Conservation (phyloP, 805 yeast genomes). For the Starmerella vaccinii region DNA sequence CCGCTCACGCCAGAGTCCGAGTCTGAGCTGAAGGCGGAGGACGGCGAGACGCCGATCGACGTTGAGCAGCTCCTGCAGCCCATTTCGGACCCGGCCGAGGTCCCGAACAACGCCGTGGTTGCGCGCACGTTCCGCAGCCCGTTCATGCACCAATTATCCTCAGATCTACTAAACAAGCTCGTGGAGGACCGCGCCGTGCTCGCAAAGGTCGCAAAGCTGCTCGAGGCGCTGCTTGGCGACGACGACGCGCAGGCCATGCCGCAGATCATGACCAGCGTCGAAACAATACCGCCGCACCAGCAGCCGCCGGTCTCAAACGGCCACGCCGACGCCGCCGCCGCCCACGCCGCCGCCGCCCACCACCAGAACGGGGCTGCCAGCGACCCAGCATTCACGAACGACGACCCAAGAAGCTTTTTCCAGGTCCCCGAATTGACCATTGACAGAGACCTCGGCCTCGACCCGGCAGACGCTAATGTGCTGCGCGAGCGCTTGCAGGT, state of each 20-base stretch:
- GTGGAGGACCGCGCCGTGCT: slow-evolving; percentile 73
- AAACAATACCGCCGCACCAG: slow-evolving; percentile 8
- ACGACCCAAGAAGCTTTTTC: slow-evolving; percentile 37
- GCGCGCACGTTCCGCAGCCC: slow-evolving; percentile 52
- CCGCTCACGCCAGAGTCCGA: slow-evolving; percentile 24
- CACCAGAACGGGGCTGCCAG: neutral
- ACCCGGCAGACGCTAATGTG: slow-evolving; percentile 52
- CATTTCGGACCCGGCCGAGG: slow-evolving; percentile 67
- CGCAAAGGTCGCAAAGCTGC: slow-evolving; percentile 56
- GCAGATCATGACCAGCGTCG: slow-evolving; percentile 13
- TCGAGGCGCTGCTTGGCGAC: slow-evolving; percentile 79
- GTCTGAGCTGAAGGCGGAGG: slow-evolving; percentile 32
- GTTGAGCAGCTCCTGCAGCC: slow-evolving; percentile 45
- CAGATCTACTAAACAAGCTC: slow-evolving; percentile 63
- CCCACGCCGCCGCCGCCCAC: neutral
- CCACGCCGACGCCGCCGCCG: neutral
- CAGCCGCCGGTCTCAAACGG: slow-evolving; percentile 16
- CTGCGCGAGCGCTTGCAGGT: slow-evolving; percentile 66
- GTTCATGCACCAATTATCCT: slow-evolving; percentile 51
- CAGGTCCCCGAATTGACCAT: slow-evolving; percentile 43
- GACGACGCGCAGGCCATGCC: slow-evolving; percentile 41
- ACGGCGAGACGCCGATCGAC: slow-evolving; percentile 37
- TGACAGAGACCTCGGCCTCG: slow-evolving; percentile 44
- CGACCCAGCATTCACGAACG: neutral
- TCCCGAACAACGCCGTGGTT: slow-evolving; percentile 59